Evolutionary conservation across 164 flowering plant genomes (phyloP), one percentile per base, ranked within the genome.

Genomic region (Magnolia changhungtana): DNA sequence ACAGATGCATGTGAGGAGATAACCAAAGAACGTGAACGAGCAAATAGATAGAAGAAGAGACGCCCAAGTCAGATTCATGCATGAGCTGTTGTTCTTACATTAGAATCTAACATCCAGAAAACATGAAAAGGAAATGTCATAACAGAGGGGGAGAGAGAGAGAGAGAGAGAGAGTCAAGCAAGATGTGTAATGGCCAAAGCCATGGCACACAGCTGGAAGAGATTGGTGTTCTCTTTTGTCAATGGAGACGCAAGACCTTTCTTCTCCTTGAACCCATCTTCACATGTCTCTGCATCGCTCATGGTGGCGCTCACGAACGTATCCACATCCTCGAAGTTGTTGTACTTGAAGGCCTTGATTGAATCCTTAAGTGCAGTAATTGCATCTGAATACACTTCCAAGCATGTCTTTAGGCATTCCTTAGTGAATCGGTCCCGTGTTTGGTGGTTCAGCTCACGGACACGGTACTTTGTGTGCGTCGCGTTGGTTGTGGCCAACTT

Each of bases 141-240:
- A 55, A 55, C 16, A 9, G 61, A 55, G 59, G n/a, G n/a, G n/a
- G n/a, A 55, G 59, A 52, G 59, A 55, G 45, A 55, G 10, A 55
- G 61, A 11, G 61, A 1, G 27, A 67, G 64, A 72, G 8, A 58
- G 74, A 27, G 13, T 72, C 63, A 58, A 58, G 29, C 23, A 13
- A 72, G 74, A 24, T 21, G 74, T 24, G 75, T 76, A 27, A 88
- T 82, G 71, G 85, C 87, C 10, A 85, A 59, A n/a, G 82, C 85
- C 68, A 89, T 85, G 27, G 77, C 81, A 79, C 81, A 72, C n/a
- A 88, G 69, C 71, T 83, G 88, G 65, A 70, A 80, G 45, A 86
- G 68, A 74, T 73, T 23, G 69, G 72, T 61, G 63, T 84, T 85
- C 83, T 85, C 82, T 19, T 72, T 61, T 50, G 76, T 78, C 78